phyloP scores from a whole-genome alignment of 176 grass and related monocot genomes.

The Oryza meridionalis region DNA sequence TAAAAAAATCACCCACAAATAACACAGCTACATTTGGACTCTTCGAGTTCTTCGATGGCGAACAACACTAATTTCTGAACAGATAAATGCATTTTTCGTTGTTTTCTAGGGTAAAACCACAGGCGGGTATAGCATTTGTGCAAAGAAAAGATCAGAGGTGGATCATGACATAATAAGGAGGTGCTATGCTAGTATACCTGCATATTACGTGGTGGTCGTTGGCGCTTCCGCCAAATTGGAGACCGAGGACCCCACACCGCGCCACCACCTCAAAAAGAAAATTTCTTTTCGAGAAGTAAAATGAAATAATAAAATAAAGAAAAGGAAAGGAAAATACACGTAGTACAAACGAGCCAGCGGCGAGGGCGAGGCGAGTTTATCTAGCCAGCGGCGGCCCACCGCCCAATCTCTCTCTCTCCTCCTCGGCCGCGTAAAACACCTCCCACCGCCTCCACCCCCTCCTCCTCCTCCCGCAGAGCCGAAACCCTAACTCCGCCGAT shows the following conservation, averaged over 20 bases:
- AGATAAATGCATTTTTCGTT: too few relatives aligned
- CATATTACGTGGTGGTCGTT: background rate
- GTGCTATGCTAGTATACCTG: too few relatives aligned
- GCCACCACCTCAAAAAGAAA: background rate
- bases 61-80: too few relatives aligned
- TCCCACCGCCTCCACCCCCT: background rate
- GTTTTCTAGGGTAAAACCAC: too few relatives aligned
- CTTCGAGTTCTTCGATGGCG: too few relatives aligned
- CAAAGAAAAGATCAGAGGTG: too few relatives aligned
- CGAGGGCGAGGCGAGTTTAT: slow-evolving; percentile 36
- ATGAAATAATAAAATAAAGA: background rate
- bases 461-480: slow-evolving; percentile 32
- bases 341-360: background rate
- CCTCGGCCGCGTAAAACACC: background rate
- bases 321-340: background rate
- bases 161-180: too few relatives aligned
- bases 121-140: too few relatives aligned
- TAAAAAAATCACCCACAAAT: too few relatives aligned
- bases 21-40: too few relatives aligned
- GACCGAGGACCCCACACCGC: background rate
- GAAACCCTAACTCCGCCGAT: slow-evolving; percentile 61
- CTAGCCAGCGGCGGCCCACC: slow-evolving; percentile 33
- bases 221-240: slow-evolving; percentile 21
- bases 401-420: slow-evolving; percentile 21
- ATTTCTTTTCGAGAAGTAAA: background rate